Evolutionary conservation across 345 rosid genomes (phyloP), one percentile per base, ranked within the genome.

Genomic region (Noccaea bulbosa): DNA sequence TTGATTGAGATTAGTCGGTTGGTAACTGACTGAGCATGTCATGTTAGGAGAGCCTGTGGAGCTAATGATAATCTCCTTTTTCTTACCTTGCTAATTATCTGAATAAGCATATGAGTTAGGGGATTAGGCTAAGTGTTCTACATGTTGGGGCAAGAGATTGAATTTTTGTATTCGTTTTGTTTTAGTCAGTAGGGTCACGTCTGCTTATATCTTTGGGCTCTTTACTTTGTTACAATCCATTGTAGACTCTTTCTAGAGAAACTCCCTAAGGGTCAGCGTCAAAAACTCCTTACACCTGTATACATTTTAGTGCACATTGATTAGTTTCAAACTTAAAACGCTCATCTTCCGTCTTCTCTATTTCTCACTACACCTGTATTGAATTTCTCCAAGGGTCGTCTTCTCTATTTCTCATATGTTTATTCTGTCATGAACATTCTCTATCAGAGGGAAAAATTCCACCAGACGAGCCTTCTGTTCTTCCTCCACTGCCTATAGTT

Each of bases 401-500:
- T 6, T 55, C 24, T 16, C 39, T 24, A 4, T 56, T 47, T 38
- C 22, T 62, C 16, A 65, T 76, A 55, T 73, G 69, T 35, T 55
- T 22, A 30, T 69, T 34, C 32, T 59, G 20, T 59, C 10, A 61
- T 49, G 41, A 45, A 38, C 48, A 43, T 71, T 57, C 55, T 15
- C 49, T 72, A 52, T 68, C 84, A 94, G 99, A 94, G 74, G 98
- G 96, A n/a, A 94, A 94, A 67, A 82, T 94, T 72, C 14, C 96
- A 70, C 83, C 82, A 35, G 99, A 94, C 52, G 99, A 91, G 69
- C 98, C 95, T 10, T 88, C 89, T 38, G 73, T 91, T 72, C 98
- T 91, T 70, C 98, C 96, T 17, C 88, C 95, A 6, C 82, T 85
- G 58, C 92, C 95, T 30, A 83, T 91, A 71, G 80, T 89, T 46